A percentile compares a stretch with the other conserved stretches of the same genome.
These are phyloP conservation scores for Rhizopus microsporus DNA, from an alignment of 371 early-diverging fungal genomes.

Conservation along the genomic window DNA sequence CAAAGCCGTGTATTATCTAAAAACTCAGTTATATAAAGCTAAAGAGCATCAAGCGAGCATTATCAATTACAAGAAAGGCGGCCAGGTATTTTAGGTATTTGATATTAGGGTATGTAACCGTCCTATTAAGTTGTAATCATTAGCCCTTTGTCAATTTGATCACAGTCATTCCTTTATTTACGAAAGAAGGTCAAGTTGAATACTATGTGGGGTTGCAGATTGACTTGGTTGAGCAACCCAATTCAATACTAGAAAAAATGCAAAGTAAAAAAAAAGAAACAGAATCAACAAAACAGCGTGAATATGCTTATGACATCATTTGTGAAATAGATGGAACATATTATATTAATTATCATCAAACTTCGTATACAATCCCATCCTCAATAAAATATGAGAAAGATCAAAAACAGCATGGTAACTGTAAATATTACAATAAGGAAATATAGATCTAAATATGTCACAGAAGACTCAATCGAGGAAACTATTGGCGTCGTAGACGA, in stretches of 20 bases:
- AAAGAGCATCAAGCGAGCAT: constrained; percentile 64
- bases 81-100: constrained; percentile 34
- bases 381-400: neutral
- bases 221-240: constrained; percentile 64
- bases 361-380: constrained; percentile 6
- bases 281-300: neutral
- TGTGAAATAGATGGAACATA: constrained; percentile 26
- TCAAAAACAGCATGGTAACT: neutral
- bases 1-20: constrained; percentile 52
- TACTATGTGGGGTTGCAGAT: constrained; percentile 70
- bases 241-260: constrained; percentile 59
- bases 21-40: constrained; percentile 36
- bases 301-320: constrained; percentile 1
- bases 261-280: constrained; percentile 19
- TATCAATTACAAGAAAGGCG: constrained; percentile 67
- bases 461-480: neutral
- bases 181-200: constrained; percentile 35
- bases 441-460: neutral
- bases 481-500: constrained; percentile 14
- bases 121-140: neutral
- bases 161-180: constrained; percentile 63
- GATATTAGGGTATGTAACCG: neutral
- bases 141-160: constrained; percentile 71
- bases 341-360: constrained; percentile 28
- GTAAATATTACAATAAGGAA: neutral